A percentile compares a stretch with the other conserved stretches of the same genome.
Conservation (phyloP, 1,284 basidiomycete genomes). For the Mycena citricolor region DNA sequence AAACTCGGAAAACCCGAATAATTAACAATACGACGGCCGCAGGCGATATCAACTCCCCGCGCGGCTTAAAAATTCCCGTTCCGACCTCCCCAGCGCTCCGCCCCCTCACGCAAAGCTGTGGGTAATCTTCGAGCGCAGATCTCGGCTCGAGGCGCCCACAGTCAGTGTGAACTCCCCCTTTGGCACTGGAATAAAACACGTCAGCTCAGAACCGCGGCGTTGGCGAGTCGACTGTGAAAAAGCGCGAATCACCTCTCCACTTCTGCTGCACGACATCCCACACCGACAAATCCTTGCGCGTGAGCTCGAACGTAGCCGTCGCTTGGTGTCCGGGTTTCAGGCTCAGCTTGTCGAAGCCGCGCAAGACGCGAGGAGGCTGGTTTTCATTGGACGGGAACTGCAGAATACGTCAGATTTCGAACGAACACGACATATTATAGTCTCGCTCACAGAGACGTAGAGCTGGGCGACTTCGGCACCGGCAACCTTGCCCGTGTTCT, state of each 20-base stretch:
- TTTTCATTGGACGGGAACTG: constrained; percentile 11
- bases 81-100: too few species aligned
- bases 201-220: background rate
- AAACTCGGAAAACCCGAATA: too few species aligned
- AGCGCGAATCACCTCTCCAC: constrained; percentile 33
- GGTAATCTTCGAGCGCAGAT: constrained; percentile 47
- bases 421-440: constrained; percentile 3
- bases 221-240: too few species aligned
- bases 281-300: constrained; percentile 13
- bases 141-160: constrained; percentile 54
- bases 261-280: constrained; percentile 45
- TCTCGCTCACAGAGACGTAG: constrained; percentile 8
- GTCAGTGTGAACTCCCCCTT: constrained; percentile 42
- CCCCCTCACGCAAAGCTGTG: too few species aligned
- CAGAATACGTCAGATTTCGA: constrained; percentile 48
- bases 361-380: constrained; percentile 9
- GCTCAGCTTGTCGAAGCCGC: constrained; percentile 16
- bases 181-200: constrained; percentile 35
- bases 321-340: constrained; percentile 2
- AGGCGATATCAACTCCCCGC: too few species aligned
- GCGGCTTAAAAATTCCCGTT: too few species aligned
- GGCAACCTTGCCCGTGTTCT: constrained; percentile 3
- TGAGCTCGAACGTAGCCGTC: constrained; percentile 13
- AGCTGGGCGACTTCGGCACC: constrained; percentile 16
- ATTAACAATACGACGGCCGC: too few species aligned